Percentiles rank a stretch among this genome's conserved stretches.
Evolutionary conservation across 2,329 filamentous ascomycete genomes (phyloP).

Genomic region (Nemania serpens): DNA sequence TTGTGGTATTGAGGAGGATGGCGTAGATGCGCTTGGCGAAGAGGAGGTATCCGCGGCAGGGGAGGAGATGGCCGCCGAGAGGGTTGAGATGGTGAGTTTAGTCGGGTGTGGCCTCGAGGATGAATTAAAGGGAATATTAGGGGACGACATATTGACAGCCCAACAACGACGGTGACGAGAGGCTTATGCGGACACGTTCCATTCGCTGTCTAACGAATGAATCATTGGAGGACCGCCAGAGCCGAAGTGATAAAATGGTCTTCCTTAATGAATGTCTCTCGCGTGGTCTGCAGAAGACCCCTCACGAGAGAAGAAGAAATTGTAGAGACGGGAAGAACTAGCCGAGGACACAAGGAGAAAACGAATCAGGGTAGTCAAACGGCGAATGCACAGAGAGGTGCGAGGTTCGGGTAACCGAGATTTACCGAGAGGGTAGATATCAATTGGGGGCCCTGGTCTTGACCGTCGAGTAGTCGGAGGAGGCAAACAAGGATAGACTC

Average conservation of each 20-base stretch:
- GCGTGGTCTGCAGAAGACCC: not conserved
- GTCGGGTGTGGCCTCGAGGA: constrained; percentile 33
- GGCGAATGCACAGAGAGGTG: no score
- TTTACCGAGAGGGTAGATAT: no score
- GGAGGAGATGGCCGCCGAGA: constrained; percentile 35
- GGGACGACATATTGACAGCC: constrained; percentile 33
- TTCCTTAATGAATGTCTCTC: not conserved
- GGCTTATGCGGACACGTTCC: not conserved
- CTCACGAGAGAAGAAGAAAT: not conserved
- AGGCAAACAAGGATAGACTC: not conserved
- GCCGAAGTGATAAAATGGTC: not conserved
- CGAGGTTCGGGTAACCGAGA: no score
- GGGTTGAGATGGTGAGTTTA: constrained; percentile 39
- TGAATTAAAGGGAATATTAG: constrained; percentile 26
- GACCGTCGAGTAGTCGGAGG: no score
- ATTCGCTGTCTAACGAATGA: not conserved
- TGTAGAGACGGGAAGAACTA: not conserved
- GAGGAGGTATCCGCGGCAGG: constrained; percentile 38
- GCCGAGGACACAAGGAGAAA: not conserved
- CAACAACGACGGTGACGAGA: not conserved
- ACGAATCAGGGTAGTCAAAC: not conserved
- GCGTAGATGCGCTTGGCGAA: constrained; percentile 36
- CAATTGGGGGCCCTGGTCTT: no score
- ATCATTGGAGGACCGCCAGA: not conserved
- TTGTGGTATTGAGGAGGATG: constrained; percentile 33